A percentile compares a stretch with the other conserved stretches of the same genome.
Conservation (phyloP, 1,139 yeast genomes). For the Candida sp. region DNA sequence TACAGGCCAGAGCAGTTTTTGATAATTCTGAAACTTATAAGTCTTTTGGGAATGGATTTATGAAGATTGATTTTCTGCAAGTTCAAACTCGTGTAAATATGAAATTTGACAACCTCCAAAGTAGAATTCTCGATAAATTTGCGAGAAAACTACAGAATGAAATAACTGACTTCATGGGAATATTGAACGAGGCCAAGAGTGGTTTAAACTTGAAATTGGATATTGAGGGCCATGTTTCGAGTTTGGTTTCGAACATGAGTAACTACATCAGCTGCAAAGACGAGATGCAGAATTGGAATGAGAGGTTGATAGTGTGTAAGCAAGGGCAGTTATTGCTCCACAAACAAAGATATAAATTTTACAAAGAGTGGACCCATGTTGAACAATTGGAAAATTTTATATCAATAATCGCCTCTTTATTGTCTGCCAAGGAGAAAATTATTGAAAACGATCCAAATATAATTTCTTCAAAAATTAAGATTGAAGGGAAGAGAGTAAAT, state of each 20-base stretch:
- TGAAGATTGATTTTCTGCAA: conserved; percentile 40
- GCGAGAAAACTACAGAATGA: conserved; percentile 26
- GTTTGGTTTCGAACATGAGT: conserved; percentile 16
- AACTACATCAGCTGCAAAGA: conserved; percentile 11
- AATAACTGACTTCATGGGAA: conserved; percentile 10
- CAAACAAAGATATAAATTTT: conserved; percentile 46
- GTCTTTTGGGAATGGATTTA: conserved; percentile 38
- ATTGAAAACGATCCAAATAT: conserved; percentile 44
- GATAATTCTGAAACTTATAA: conserved; percentile 40
- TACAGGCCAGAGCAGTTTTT: conserved; percentile 44
- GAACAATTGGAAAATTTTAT: conserved; percentile 63
- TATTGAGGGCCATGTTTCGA: conserved; percentile 12
- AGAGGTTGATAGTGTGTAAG: conserved; percentile 18
- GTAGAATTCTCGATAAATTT: conserved; percentile 42
- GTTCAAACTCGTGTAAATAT: conserved; percentile 54
- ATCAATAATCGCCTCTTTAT: conserved; percentile 40
- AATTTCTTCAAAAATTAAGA: conserved; percentile 38
- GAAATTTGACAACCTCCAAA: conserved; percentile 60
- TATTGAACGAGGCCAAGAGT: conserved; percentile 12
- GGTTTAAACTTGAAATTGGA: conserved; percentile 16
- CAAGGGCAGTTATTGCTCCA: conserved; percentile 45
- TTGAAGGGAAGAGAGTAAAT: conserved; percentile 38
- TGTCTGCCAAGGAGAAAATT: conserved; percentile 30
- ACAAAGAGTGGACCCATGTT: conserved; percentile 54
- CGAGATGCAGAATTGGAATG: conserved; percentile 25